Base-by-base conservation (phyloP, 306 rosid species). In the Vigna nakashimae region DNA sequence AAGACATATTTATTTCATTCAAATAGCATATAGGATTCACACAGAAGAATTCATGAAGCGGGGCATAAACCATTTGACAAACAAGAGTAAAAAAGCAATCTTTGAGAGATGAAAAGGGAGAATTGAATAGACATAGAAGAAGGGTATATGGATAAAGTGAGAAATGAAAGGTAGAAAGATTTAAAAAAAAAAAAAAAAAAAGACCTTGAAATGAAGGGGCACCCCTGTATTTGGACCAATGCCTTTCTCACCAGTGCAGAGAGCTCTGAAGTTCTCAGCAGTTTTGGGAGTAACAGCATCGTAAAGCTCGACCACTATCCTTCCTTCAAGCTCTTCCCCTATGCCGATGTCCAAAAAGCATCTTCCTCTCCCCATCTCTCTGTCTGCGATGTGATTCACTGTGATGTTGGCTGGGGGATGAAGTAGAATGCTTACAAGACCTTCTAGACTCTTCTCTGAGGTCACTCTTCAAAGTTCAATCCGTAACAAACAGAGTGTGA, bases 161-260 rank as follows among this genome's bases (percentile, higher is more conserved):
- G 28, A 36, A 8, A 28, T 13, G 36, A 63, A 43, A 22, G 42
- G 42, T 26, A 77, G 46, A 24, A 18, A 56, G 52, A 40, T 40
- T 30, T 1, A 26, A 30, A 30, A 30, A 30, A 30, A 30, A 7
- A 8, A 40, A 42, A 42, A 46, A 18, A 46, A 55, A 66, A 18
- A 24, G 38, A 91, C 98, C 98, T 93, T 91, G 88, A 76, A 93
- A 81, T 91, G 97, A 20, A 93, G 96, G 49, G 98, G 94, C 24
- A 82, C 90, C 22, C 91, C 93, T 28, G 98, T 93, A 72, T 80
- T 81, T 0, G 93, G 88, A 60, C 88, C 98, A 85, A 87, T 85
- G 85, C 98, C 98, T 79, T 89, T 91, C 75, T 91, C 92, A 1
- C 98, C 98, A 4, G 98, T 91, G 76, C 98, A 93, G 46, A 93